A percentile compares a stretch with the other conserved stretches of the same genome.
phyloP scores from a whole-genome alignment of 192 early-diverging fungal genomes.

The Coemansia sp. region DNA sequence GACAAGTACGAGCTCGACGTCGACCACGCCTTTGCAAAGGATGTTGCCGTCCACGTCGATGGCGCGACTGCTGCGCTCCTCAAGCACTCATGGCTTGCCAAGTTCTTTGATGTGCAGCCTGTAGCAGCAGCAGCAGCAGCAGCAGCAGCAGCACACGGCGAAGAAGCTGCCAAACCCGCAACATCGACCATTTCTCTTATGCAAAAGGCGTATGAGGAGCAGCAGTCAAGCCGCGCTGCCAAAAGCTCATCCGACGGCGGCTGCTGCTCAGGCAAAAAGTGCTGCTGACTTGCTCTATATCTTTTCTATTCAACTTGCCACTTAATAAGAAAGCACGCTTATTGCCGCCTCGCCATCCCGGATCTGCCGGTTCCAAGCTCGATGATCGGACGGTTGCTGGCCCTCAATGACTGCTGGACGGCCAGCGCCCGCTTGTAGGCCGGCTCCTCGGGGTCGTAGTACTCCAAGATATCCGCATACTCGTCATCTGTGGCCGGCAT shows the following conservation, averaged over 20 bases:
- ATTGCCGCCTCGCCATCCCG: not conserved
- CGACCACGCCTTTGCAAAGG: slow-evolving; percentile 10
- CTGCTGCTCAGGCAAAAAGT: not conserved
- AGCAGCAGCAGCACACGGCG: no score
- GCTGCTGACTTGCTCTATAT: no score
- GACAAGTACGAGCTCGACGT: slow-evolving; percentile 19
- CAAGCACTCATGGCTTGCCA: slow-evolving; percentile 13
- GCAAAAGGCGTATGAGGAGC: not conserved
- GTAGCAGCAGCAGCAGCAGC: not conserved
- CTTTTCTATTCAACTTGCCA: no score
- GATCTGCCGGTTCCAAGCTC: slow-evolving; percentile 5
- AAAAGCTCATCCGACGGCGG: no score
- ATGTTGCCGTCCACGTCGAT: not conserved
- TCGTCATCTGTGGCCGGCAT: slow-evolving; percentile 12
- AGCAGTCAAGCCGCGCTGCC: no score
- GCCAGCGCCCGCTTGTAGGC: slow-evolving; percentile 21
- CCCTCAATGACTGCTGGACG: slow-evolving; percentile 17
- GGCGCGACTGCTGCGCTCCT: slow-evolving; percentile 10
- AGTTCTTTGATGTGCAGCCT: slow-evolving; percentile 11
- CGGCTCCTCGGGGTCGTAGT: slow-evolving; percentile 43
- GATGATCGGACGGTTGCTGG: slow-evolving; percentile 1
- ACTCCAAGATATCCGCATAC: slow-evolving; percentile 43
- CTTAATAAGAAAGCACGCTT: not conserved
- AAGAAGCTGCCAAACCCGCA: no score
- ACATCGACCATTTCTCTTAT: not conserved